These are phyloP conservation scores for Aspergillus japonicus DNA, from an alignment of 2,329 filamentous ascomycete genomes.

Conservation along the genomic window DNA sequence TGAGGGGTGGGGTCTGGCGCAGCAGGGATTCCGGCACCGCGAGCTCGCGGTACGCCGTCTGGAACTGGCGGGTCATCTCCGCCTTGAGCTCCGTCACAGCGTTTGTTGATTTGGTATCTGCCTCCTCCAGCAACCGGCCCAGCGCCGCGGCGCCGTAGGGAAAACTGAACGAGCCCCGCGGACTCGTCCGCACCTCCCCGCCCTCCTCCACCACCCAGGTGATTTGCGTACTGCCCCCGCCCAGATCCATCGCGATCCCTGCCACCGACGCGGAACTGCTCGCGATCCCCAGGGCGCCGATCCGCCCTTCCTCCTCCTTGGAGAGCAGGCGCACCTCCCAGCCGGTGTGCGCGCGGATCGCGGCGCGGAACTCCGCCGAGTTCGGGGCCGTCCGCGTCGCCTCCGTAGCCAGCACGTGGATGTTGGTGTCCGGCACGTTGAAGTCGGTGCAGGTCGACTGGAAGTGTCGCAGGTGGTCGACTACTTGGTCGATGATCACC, in stretches of 20 bases:
- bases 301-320: conserved; percentile 76
- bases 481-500: conserved; percentile 64
- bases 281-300: conserved; percentile 80
- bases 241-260: conserved; percentile 82
- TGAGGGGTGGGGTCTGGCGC: conserved; percentile 33
- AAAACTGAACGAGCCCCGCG: conserved; percentile 61
- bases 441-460: conserved; percentile 68
- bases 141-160: conserved; percentile 70
- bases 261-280: conserved; percentile 69
- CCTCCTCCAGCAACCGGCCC: conserved; percentile 52
- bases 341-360: conserved; percentile 63
- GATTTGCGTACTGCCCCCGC: conserved; percentile 71
- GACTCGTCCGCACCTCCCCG: conserved; percentile 53
- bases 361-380: conserved; percentile 62
- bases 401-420: conserved; percentile 81
- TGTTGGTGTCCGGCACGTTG: conserved; percentile 61
- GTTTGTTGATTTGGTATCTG: conserved; percentile 39
- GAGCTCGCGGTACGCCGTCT: conserved; percentile 58
- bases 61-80: conserved; percentile 60
- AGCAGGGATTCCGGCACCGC: conserved; percentile 50
- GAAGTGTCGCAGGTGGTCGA: conserved; percentile 68
- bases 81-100: conserved; percentile 37
- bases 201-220: conserved; percentile 63
- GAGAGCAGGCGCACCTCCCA: conserved; percentile 71
- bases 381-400: conserved; percentile 82